Percentiles rank a stretch among this genome's conserved stretches.
These are phyloP conservation scores for Neurospora sp. DNA, from an alignment of 495 filamentous ascomycete species.

Conservation along the genomic window DNA sequence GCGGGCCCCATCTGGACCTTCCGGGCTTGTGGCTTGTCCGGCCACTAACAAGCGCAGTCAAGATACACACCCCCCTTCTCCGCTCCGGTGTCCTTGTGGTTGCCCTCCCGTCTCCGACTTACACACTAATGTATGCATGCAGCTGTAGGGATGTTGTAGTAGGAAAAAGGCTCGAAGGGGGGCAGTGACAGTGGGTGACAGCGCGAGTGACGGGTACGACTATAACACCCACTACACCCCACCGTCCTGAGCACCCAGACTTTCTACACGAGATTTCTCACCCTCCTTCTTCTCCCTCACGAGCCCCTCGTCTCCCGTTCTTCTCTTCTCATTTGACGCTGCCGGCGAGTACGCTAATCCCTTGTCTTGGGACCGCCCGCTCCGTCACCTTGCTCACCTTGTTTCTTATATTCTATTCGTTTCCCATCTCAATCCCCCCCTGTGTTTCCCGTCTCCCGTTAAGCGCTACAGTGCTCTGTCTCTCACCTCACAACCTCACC, in stretches of 20 bases:
- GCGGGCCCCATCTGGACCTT: conserved; percentile 4
- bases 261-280: conserved; percentile 33
- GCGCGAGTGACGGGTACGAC: conserved; percentile 12
- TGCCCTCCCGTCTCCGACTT: background rate
- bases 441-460: conserved; percentile 26
- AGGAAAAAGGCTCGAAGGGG: background rate
- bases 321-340: conserved; percentile 41
- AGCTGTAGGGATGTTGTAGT: conserved; percentile 1
- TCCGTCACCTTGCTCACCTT: conserved; percentile 38
- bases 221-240: conserved; percentile 29
- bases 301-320: conserved; percentile 35
- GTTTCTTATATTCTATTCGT: conserved; percentile 44
- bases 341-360: conserved; percentile 50
- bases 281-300: conserved; percentile 40
- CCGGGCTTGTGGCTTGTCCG: conserved; percentile 3
- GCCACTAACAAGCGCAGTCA: conserved; percentile 6
- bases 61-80: background rate
- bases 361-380: conserved; percentile 46
- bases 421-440: conserved; percentile 27
- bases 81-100: background rate
- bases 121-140: background rate
- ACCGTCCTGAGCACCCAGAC: conserved; percentile 23
- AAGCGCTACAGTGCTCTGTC: conserved; percentile 41
- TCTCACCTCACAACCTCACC: conserved; percentile 23
- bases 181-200: background rate